Evolutionary conservation across 192 early-diverging fungal genomes (phyloP), one percentile per base, ranked within the genome.

Genomic region (Coemansia sp.): DNA sequence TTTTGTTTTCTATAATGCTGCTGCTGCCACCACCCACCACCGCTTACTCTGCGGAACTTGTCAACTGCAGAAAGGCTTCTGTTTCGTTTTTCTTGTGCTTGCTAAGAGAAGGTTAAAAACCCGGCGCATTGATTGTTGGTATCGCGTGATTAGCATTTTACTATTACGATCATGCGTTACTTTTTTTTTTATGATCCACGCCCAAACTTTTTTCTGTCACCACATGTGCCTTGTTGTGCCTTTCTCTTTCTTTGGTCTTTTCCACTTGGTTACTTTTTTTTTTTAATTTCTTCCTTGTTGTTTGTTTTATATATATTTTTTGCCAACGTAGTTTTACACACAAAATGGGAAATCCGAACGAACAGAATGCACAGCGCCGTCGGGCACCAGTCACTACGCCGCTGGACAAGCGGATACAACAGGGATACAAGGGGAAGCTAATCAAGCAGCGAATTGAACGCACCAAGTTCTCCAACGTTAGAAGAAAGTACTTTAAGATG

Each of bases 371-470:
- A 12, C 44, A 71, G 23, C 63, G 79, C 47, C 74, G 79, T 18
- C 73, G 66, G 16, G 74, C 63, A 0, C 72, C 72, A 9, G 47
- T 57, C 18, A 8, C 56, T n/a, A 65, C 68, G 69, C 57, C 63
- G n/a, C 64, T 81, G 32, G 79, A 73, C 57, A 48, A 38, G 18
- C 74, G 63, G 58, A 66, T 59, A 52, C 74, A 71, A 59, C 64
- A 32, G 54, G 62, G 63, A 15, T 81, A 81, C 62, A 65, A 71
- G 18, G 79, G 79, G 49, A 72, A 68, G 26, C 47, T 76, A 12
- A 70, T 81, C 49, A 81, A 81, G 50, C 45, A 81, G 70, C 61
- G 74, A 21, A 81, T 81, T 47, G 79, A 81, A 67, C 70, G 79
- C n/a, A 81, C 72, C 68, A 70, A 72, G 19, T 41, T 57, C 18